Conservation (phyloP, 2,329 filamentous ascomycete genomes). For the Fusarium sp. region DNA sequence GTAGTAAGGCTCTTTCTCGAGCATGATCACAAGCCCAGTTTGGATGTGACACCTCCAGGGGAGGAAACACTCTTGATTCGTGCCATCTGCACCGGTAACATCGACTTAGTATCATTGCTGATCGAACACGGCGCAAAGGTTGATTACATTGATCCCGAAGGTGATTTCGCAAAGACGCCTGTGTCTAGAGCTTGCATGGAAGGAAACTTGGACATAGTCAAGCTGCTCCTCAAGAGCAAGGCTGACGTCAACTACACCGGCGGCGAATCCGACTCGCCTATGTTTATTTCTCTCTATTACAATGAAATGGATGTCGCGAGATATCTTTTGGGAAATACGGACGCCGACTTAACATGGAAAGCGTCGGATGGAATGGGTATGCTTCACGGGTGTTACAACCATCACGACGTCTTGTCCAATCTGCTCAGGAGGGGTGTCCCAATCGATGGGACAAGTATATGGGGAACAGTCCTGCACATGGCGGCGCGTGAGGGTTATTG, state of each 20-base stretch:
- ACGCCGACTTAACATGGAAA: not conserved
- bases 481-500: not conserved
- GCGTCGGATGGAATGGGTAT: not conserved
- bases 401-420: not conserved
- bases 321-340: not conserved
- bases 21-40: not conserved
- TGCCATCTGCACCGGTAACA: not conserved
- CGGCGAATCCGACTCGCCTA: not conserved
- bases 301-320: accelerated
- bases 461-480: not conserved
- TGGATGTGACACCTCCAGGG: not conserved
- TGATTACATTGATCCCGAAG: not conserved
- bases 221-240: not conserved
- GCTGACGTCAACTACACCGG: constrained; percentile 1
- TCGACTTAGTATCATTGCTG: not conserved
- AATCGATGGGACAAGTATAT: not conserved
- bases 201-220: not conserved
- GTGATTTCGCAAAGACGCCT: not conserved
- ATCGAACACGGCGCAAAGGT: not conserved
- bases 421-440: not conserved
- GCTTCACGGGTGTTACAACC: not conserved
- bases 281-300: not conserved
- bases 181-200: not conserved
- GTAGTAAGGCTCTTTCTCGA: not conserved
- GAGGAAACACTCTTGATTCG: not conserved